Percentiles rank a stretch among this genome's conserved stretches.
These are phyloP conservation scores for Brassica juncea DNA, from an alignment of 345 rosid species.

Conservation along the genomic window DNA sequence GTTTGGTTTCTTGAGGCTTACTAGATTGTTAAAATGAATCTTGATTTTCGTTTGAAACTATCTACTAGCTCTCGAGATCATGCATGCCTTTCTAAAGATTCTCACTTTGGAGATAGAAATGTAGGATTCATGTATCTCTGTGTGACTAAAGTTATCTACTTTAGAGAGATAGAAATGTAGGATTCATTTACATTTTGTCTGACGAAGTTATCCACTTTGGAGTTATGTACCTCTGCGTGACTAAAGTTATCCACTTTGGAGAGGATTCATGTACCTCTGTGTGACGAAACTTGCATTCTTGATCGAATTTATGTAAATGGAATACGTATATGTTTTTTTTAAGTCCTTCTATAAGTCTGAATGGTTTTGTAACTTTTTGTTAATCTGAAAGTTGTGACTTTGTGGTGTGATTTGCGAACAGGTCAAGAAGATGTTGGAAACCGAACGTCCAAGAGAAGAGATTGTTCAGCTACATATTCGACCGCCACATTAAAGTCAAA, in stretches of 20 bases:
- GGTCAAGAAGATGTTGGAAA: constrained; percentile 85
- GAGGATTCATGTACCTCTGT: not conserved
- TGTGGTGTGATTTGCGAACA: constrained; percentile 35
- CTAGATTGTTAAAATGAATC: not conserved
- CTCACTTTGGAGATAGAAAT: not conserved
- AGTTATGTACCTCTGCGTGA: too few relatives aligned
- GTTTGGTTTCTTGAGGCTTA: not conserved
- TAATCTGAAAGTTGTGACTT: constrained; percentile 6
- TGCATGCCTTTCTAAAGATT: not conserved
- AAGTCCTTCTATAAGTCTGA: not conserved
- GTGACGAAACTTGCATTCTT: not conserved
- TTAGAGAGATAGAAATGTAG: too few relatives aligned
- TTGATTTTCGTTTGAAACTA: not conserved
- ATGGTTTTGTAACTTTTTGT: constrained; percentile 17
- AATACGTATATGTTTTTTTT: not conserved
- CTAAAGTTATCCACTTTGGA: too few relatives aligned
- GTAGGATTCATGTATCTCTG: not conserved
- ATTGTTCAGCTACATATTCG: constrained; percentile 85
- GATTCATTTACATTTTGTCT: too few relatives aligned
- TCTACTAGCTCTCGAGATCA: not conserved
- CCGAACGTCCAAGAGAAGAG: constrained; percentile 94
- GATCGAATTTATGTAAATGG: not conserved
- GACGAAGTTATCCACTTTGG: too few relatives aligned
- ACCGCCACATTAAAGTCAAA: constrained; percentile 87
- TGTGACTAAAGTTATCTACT: too few relatives aligned